Evolutionary conservation across 2,329 filamentous ascomycete genomes (phyloP), one percentile per base, ranked within the genome.

Genomic region (Gnomoniopsis smithogilvyi): DNA sequence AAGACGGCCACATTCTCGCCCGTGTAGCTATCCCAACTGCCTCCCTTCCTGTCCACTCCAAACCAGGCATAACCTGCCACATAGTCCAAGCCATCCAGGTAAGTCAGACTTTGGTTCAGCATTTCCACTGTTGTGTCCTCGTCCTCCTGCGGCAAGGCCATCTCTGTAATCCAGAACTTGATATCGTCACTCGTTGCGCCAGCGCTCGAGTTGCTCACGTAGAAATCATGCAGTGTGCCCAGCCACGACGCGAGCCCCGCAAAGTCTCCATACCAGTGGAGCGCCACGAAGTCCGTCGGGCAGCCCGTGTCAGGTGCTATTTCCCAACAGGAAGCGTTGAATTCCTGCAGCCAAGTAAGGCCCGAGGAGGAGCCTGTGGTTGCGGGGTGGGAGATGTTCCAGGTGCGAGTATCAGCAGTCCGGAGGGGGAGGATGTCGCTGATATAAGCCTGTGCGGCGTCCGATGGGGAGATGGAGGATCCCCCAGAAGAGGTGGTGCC

Each of bases 11-110:
- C 71, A 2, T 68, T 67, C 12, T 74, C 68, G 3, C 75, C 75
- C 0, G 74, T 75, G 71, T 73, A 77, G 46, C 75, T 68, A 24
- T 72, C 67, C 0, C 67, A 64, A 70, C 72, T 75, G 49, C 75
- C 69, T 26, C 72, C 67, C 0, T 68, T 64, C 1, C 75, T 68
- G 46, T 77, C 77, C 0, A 69, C 71, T 0, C 75, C 75, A 56
- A 75, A 77, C 75, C 75, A 77, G 0, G 75, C 73, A 51, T 77
- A 77, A 0, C 67, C 71, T 19, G 72, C 64, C 1, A 77, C 70
- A 21, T 70, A 69, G 12, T 72, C 67, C 0, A 67, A 63, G 0
- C 56, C 59, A 6, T 77, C 75, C 6, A 77, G 65, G 51, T 72
- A 73, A 0, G 60, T 30, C 14, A 77, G 60, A 38, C 70, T 74